phyloP scores from a whole-genome alignment of 495 filamentous ascomycete genomes.

The Bacidia rubella region DNA sequence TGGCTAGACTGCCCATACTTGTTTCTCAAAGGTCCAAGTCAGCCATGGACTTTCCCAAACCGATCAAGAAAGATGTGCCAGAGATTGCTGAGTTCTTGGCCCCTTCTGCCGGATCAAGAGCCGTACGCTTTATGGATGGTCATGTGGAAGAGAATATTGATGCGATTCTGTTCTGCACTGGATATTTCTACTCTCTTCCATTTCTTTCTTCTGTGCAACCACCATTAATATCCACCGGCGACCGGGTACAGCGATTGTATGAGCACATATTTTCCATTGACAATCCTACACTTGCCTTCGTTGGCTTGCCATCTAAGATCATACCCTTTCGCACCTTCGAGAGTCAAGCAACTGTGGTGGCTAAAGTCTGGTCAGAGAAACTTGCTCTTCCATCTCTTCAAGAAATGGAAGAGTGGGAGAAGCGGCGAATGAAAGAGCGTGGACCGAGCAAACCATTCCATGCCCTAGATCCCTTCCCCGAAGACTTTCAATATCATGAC shows the following conservation, averaged over 20 bases:
- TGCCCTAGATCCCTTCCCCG: constrained; percentile 49
- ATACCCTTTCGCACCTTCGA: constrained; percentile 74
- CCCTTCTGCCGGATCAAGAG: constrained; percentile 25
- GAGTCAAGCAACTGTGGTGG: constrained; percentile 63
- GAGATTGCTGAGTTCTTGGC: constrained; percentile 46
- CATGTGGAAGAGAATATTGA: constrained; percentile 47
- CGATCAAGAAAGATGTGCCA: constrained; percentile 31
- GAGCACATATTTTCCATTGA: constrained; percentile 64
- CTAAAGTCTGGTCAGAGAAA: constrained; percentile 58
- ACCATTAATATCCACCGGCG: constrained; percentile 50
- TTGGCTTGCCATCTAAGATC: constrained; percentile 60
- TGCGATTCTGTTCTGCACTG: constrained; percentile 57
- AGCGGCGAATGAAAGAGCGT: constrained; percentile 22
- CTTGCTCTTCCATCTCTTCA: constrained; percentile 45
- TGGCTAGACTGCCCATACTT: constrained; percentile 38
- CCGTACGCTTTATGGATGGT: constrained; percentile 41
- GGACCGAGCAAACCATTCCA: constrained; percentile 46
- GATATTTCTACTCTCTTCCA: constrained; percentile 59
- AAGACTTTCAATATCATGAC: constrained; percentile 72
- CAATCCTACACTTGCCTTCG: constrained; percentile 67
- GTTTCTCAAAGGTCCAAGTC: constrained; percentile 37
- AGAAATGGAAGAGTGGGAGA: constrained; percentile 59
- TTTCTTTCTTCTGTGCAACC: constrained; percentile 50
- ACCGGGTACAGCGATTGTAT: constrained; percentile 53
- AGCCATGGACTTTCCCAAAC: constrained; percentile 14